A percentile compares a stretch with the other conserved stretches of the same genome.
These are phyloP conservation scores for Knoxia roxburghii DNA, from an alignment of 257 asterid genomes.

Conservation along the genomic window DNA sequence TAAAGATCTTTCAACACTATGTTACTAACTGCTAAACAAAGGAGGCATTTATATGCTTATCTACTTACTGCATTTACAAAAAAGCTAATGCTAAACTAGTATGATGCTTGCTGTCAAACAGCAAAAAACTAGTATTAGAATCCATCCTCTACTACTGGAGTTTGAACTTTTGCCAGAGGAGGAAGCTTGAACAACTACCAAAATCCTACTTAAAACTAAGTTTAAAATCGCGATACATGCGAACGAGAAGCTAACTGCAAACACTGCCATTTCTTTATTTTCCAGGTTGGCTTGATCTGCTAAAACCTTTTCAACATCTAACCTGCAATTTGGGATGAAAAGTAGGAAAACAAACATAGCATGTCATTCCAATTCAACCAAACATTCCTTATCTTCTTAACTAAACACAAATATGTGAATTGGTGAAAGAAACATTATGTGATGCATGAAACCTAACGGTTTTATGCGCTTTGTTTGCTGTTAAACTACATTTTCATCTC, in stretches of 20 bases:
- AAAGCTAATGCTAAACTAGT: slow-evolving; percentile 36
- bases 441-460: background rate
- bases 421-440: background rate
- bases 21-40: background rate
- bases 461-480: background rate
- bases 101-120: slow-evolving; percentile 59
- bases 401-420: background rate
- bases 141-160: slow-evolving; percentile 56
- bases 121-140: slow-evolving; percentile 59
- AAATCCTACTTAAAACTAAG: slow-evolving; percentile 32
- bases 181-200: slow-evolving; percentile 26
- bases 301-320: slow-evolving; percentile 54
- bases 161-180: slow-evolving; percentile 23
- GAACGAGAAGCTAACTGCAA: slow-evolving; percentile 47
- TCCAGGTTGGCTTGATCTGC: slow-evolving; percentile 57
- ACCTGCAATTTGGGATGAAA: slow-evolving; percentile 42
- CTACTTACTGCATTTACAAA: background rate
- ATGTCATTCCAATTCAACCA: background rate
- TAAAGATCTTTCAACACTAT: too few relatives aligned
- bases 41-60: background rate
- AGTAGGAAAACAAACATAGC: slow-evolving; percentile 3
- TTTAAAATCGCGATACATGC: slow-evolving; percentile 50
- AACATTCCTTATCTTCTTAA: background rate
- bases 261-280: slow-evolving; percentile 56
- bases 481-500: background rate